Evolutionary conservation across 1,139 yeast genomes (phyloP).

Genomic region (Kurtzmaniella quercitrusa): DNA sequence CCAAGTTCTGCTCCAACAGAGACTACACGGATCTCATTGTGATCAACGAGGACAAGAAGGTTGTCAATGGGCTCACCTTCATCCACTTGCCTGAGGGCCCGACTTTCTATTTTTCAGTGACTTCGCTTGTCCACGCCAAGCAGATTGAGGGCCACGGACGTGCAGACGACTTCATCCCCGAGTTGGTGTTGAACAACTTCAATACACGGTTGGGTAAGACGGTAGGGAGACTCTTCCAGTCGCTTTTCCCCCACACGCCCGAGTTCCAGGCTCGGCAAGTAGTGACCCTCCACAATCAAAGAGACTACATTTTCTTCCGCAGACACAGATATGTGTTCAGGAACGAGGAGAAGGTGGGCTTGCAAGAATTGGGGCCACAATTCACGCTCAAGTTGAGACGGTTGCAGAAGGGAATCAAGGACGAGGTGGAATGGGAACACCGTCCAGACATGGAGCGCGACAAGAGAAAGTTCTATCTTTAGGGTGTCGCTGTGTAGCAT

Average conservation of each 20-base stretch:
- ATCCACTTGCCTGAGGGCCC: constrained; percentile 95
- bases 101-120: constrained; percentile 80
- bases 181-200: constrained; percentile 85
- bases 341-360: constrained; percentile 87
- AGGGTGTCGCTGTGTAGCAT: constrained; percentile 10
- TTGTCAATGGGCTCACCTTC: constrained; percentile 86
- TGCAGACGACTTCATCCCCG: constrained; percentile 89
- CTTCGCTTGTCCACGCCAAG: constrained; percentile 75
- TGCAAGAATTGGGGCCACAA: constrained; percentile 96
- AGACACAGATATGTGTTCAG: constrained; percentile 89
- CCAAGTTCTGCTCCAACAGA: constrained; percentile 72
- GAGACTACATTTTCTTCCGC: constrained; percentile 92
- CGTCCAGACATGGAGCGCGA: constrained; percentile 95
- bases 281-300: constrained; percentile 89
- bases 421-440: constrained; percentile 95
- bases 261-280: constrained; percentile 95
- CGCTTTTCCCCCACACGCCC: constrained; percentile 87
- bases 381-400: constrained; percentile 86
- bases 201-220: constrained; percentile 89
- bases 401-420: constrained; percentile 85
- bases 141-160: constrained; percentile 83
- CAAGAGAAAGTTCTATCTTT: constrained; percentile 85
- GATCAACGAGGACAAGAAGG: constrained; percentile 89
- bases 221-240: constrained; percentile 86
- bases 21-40: constrained; percentile 84